A percentile compares a stretch with the other conserved stretches of the same genome.
These are phyloP conservation scores for Ascochyta clinopodiicola DNA, from an alignment of 2,329 filamentous ascomycete genomes.

Conservation along the genomic window DNA sequence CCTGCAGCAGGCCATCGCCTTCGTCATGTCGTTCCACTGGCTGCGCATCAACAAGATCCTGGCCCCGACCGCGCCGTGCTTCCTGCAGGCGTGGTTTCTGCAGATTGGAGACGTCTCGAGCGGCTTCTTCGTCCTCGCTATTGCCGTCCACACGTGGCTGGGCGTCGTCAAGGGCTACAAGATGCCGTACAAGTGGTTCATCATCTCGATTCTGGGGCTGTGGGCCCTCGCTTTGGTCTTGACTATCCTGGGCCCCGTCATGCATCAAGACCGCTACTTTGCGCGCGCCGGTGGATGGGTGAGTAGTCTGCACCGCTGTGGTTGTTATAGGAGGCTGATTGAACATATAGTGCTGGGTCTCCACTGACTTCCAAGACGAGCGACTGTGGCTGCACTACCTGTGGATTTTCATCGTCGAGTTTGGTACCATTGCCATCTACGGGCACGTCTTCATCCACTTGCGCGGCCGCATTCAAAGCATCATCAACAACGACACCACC, in stretches of 20 bases:
- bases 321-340: not conserved
- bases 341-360: slow-evolving; percentile 57
- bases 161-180: slow-evolving; percentile 57
- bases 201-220: slow-evolving; percentile 51
- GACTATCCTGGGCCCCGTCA: slow-evolving; percentile 55
- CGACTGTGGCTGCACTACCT: slow-evolving; percentile 61
- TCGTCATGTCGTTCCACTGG: slow-evolving; percentile 58
- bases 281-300: slow-evolving; percentile 60
- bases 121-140: slow-evolving; percentile 61
- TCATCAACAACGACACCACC: slow-evolving; percentile 43
- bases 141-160: slow-evolving; percentile 61
- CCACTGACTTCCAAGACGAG: slow-evolving; percentile 51
- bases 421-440: slow-evolving; percentile 59
- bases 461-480: slow-evolving; percentile 52
- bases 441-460: slow-evolving; percentile 57
- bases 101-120: slow-evolving; percentile 61
- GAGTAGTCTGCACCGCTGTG: slow-evolving; percentile 19
- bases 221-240: slow-evolving; percentile 57
- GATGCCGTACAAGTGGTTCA: slow-evolving; percentile 54
- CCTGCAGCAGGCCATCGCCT: slow-evolving; percentile 60
- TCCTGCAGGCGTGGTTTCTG: slow-evolving; percentile 59
- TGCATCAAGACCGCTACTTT: slow-evolving; percentile 54
- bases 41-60: slow-evolving; percentile 53
- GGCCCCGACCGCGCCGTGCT: slow-evolving; percentile 54
- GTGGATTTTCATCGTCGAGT: slow-evolving; percentile 62